phyloP scores from a whole-genome alignment of 148 eudicot genomes.

The Silene conica region DNA sequence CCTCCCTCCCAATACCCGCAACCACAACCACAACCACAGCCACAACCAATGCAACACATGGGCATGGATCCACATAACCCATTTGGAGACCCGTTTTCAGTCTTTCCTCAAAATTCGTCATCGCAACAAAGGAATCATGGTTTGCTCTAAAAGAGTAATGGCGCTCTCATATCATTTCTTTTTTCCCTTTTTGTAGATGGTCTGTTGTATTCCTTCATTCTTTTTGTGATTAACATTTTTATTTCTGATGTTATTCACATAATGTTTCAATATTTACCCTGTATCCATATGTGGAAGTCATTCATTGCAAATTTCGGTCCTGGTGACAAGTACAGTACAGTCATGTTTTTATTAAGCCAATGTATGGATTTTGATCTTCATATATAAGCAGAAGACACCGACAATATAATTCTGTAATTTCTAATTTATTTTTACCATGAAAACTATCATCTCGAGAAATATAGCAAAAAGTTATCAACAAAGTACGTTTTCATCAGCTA shows the following conservation, averaged over 20 bases:
- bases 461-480: not conserved
- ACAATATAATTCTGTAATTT: too few relatives aligned
- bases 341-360: not conserved
- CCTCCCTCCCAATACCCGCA: constrained; percentile 46
- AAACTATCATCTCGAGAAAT: not conserved
- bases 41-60: constrained; percentile 23
- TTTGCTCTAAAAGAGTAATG: constrained; percentile 37
- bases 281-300: constrained; percentile 12
- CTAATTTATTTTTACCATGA: not conserved
- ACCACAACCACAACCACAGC: constrained; percentile 33
- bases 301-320: constrained; percentile 10
- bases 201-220: constrained; percentile 24
- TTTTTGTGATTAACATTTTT: constrained; percentile 24
- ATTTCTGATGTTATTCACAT: not conserved
- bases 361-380: constrained; percentile 1
- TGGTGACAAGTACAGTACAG: not conserved
- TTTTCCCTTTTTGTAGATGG: not conserved
- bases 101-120: constrained; percentile 36
- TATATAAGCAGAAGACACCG: not conserved
- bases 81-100: constrained; percentile 68
- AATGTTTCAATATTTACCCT: not conserved
- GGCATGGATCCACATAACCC: constrained; percentile 46
- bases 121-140: constrained; percentile 54
- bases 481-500: not conserved
- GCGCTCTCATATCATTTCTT: not conserved